Base-by-base conservation (phyloP, 2,329 filamentous ascomycete genomes). In the Fusarium fracticaudum region DNA sequence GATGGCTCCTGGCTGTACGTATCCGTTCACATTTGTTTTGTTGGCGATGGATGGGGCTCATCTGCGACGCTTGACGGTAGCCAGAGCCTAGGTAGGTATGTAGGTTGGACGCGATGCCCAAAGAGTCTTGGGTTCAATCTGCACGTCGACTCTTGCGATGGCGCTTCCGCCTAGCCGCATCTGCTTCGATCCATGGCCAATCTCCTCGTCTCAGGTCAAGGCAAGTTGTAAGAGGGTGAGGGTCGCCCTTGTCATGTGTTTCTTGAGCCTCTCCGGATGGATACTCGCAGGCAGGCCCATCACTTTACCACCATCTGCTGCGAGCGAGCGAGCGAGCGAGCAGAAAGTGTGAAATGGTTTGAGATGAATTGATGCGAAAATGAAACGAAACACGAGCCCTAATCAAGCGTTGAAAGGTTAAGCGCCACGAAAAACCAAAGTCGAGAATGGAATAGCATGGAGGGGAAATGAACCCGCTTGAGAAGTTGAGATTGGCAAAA, bases 121-220 rank as follows among this genome's bases (percentile, higher is more conserved):
- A 70, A 70, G 37, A 68, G 71, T 60, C 47, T 57, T 73, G 54
- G 71, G 65, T 48, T 45, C 62, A 67, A 76, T 75, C 66, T 71
- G 72, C 67, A 67, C 60, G 64, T 76, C 65, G 74, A 72, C 66
- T 65, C 50, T 67, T 68, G 63, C 71, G 62, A 77, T 64, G 67
- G 68, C 73, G 68, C 67, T 69, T 77, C 67, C 74, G 57, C 70
- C 71, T 78, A 78, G 76, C 73, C 57, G 75, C 75, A 74, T 75
- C 73, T 77, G 60, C 55, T 61, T 70, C 65, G 64, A 76, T 67
- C 74, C 71, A 73, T 68, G 53, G 67, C 65, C 73, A 77, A 77
- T 78, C 74, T 76, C 64, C 62, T 70, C 73, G 73, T 77, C 75
- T 75, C 71, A 77, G 71, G 57, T 59, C 33, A 50, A 29, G 24